Base-by-base conservation (phyloP, 2,329 filamentous ascomycete species). In the Aulographum hederae region DNA sequence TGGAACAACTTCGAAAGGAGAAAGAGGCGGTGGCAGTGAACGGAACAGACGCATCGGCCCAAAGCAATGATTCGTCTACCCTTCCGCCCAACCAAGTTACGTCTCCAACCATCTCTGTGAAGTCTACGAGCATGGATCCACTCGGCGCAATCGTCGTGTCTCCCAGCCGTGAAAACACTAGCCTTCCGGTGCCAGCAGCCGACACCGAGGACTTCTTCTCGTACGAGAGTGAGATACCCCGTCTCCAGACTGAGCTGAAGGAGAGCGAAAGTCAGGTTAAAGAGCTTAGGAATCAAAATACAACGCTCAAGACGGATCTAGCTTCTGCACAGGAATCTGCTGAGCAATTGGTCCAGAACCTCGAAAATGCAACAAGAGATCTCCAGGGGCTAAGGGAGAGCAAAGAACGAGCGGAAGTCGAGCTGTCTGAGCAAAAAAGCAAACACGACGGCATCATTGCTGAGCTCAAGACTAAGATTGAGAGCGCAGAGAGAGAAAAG, bases 171-270 rank as follows among this genome's bases (percentile, higher is more conserved):
- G 15, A n/a, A 28, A 16, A 10, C 6, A 25, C 21, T 25, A 8
- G 8, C 21, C 21, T n/a, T n/a, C 8, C 21, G 21, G n/a, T 25
- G n/a, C 21, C 8, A n/a, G 21, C 40, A 2, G 47, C 60, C 6
- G 50, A 53, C 39, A 57, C 53, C 16, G 78, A 85, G 39, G 80
- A 92, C 30, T 78, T 94, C 53, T 94, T 94, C 54, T 93, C 84
- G 0, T 91, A 84, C 43, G 85, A 95, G 36, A 76, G 77, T 31
- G 86, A 95, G 53, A 63, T 91, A 11, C 78, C 80, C 3, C 71
- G 79, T 33, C 57, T 93, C n/a, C 77, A 91, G 45, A 64, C 68
- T 1, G 77, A 89, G 41, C 52, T 89, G 3, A 64, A 73, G 32
- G 67, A 73, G 34, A 79, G 78, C 44, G 60, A 74, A 8, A 67